A percentile compares a stretch with the other conserved stretches of the same genome.
Conservation (phyloP, 805 yeast species). For the Lipomyces lipofer region DNA sequence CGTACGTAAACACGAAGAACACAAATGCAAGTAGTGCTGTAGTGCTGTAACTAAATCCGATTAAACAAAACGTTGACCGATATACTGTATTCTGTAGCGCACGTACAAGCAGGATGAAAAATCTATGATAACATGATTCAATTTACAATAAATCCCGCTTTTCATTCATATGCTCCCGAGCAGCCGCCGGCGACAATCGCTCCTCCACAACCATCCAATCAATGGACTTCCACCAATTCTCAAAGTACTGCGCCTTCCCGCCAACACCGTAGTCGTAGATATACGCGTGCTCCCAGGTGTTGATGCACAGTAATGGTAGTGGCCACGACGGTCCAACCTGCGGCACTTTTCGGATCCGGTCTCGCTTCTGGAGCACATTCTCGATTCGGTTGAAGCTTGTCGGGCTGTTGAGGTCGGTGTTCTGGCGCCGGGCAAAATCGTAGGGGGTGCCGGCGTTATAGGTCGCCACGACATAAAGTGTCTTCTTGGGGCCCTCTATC, state of each 20-base stretch:
- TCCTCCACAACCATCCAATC: slow-evolving; percentile 58
- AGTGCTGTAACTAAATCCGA: too few relatives aligned
- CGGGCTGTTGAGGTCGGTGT: slow-evolving; percentile 74
- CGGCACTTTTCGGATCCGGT: slow-evolving; percentile 40
- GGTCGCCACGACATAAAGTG: slow-evolving; percentile 73
- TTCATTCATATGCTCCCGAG: not conserved
- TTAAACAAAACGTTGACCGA: too few relatives aligned
- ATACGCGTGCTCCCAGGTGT: slow-evolving; percentile 90
- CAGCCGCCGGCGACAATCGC: slow-evolving; percentile 10
- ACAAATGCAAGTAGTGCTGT: too few relatives aligned
- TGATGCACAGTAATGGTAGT: slow-evolving; percentile 69
- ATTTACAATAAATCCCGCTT: not conserved
- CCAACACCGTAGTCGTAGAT: slow-evolving; percentile 76
- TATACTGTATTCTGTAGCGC: too few relatives aligned
- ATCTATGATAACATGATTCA: not conserved
- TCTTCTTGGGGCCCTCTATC: slow-evolving; percentile 54
- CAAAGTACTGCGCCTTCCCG: slow-evolving; percentile 71
- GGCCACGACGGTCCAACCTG: slow-evolving; percentile 46
- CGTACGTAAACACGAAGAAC: too few relatives aligned
- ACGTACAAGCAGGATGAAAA: not conserved
- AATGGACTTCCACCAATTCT: slow-evolving; percentile 71
- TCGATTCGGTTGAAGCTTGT: slow-evolving; percentile 40
- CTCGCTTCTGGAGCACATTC: not conserved
- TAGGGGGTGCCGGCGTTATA: slow-evolving; percentile 87
- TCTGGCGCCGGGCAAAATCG: slow-evolving; percentile 58